Evolutionary conservation across 305 asterid species (phyloP).

Genomic region (Solanum hybrid): DNA sequence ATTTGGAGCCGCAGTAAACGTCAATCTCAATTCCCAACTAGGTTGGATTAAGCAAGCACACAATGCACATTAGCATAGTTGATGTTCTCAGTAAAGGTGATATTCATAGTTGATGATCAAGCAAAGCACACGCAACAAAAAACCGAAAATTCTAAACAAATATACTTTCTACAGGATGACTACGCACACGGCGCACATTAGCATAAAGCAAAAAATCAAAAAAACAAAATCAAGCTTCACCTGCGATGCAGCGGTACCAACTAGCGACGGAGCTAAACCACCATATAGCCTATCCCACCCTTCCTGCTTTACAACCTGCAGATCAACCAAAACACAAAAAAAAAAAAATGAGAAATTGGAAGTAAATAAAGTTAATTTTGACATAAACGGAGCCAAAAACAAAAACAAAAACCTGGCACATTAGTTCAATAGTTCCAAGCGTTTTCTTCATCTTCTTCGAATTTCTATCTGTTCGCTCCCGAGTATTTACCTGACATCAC

Average conservation of each 20-base stretch:
- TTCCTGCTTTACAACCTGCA: slow-evolving; percentile 72
- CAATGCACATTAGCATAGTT: background rate
- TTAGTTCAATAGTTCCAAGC: slow-evolving; percentile 48
- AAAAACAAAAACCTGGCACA: slow-evolving; percentile 45
- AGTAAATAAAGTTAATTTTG: background rate
- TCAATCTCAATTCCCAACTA: background rate
- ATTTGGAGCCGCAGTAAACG: background rate
- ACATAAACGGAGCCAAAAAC: background rate
- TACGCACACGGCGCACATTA: background rate
- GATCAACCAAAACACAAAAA: background rate
- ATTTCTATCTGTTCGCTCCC: slow-evolving; percentile 88
- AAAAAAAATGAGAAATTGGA: background rate
- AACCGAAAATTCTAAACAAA: background rate
- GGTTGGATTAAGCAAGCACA: background rate
- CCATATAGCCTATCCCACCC: slow-evolving; percentile 91
- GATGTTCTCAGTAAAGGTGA: background rate
- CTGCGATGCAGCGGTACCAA: slow-evolving; percentile 96
- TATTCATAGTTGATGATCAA: background rate
- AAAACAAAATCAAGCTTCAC: slow-evolving; percentile 21
- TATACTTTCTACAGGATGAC: background rate
- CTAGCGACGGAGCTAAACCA: slow-evolving; percentile 82
- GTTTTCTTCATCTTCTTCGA: slow-evolving; percentile 38
- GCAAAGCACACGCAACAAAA: background rate
- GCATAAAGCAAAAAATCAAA: background rate
- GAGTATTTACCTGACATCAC: slow-evolving; percentile 60